These are phyloP conservation scores for Oidium heveae DNA, from an alignment of 2,329 filamentous ascomycete genomes.

Conservation along the genomic window DNA sequence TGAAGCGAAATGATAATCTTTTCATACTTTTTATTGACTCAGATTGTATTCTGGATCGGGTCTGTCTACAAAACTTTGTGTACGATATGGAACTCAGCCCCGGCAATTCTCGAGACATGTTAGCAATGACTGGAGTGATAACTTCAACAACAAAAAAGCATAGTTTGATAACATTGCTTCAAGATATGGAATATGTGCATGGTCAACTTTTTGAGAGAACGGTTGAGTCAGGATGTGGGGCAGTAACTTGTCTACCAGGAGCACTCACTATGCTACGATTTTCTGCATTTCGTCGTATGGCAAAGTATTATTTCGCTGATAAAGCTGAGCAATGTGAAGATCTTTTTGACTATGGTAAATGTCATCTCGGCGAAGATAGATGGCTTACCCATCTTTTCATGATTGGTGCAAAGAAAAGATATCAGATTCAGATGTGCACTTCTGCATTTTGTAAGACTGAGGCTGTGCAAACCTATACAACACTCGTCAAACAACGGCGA, in stretches of 20 bases:
- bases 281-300: constrained; percentile 88
- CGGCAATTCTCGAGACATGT: constrained; percentile 73
- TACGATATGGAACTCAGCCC: constrained; percentile 97
- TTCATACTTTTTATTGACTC: constrained; percentile 96
- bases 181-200: constrained; percentile 97
- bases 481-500: constrained; percentile 76
- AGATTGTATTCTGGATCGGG: constrained; percentile 75
- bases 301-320: constrained; percentile 94
- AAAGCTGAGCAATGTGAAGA: constrained; percentile 90
- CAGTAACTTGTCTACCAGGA: constrained; percentile 83
- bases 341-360: constrained; percentile 89
- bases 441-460: constrained; percentile 97
- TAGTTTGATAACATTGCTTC: constrained; percentile 69
- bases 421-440: constrained; percentile 95
- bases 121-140: constrained; percentile 94
- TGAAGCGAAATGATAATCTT: constrained; percentile 68
- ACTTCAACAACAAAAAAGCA: constrained; percentile 79
- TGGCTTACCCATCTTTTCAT: constrained; percentile 98
- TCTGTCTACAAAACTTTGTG: constrained; percentile 91
- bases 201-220: constrained; percentile 90
- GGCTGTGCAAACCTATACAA: constrained; percentile 67
- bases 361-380: constrained; percentile 79
- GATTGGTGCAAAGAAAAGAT: constrained; percentile 79
- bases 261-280: constrained; percentile 91
- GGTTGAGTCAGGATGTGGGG: constrained; percentile 79